These are phyloP conservation scores for Infundibulicybe gibba DNA, from an alignment of 768 basidiomycete species.

Conservation along the genomic window DNA sequence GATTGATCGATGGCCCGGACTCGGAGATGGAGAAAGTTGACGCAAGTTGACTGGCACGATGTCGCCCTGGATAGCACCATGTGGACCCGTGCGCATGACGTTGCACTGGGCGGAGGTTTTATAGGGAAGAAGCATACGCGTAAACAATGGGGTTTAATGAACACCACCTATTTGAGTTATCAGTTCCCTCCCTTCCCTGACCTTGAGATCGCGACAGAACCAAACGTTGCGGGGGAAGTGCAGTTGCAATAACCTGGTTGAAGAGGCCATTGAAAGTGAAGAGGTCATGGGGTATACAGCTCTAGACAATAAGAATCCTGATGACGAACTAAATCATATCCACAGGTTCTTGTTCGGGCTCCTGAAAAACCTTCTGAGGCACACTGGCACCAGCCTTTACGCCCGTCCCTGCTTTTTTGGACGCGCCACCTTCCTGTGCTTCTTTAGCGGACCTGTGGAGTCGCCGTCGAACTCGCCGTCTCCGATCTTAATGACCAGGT, in stretches of 20 bases:
- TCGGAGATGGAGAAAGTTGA: no score
- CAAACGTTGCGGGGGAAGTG: neutral
- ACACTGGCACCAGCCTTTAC: conserved; percentile 3
- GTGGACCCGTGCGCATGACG: no score
- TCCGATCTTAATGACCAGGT: conserved; percentile 57
- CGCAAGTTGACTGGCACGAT: no score
- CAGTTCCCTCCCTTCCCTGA: no score
- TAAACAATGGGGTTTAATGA: no score
- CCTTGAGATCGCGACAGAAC: no score
- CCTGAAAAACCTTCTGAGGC: conserved; percentile 27
- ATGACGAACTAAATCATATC: conserved; percentile 17
- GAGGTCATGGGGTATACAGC: neutral
- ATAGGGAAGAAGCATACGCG: no score
- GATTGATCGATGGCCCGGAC: no score
- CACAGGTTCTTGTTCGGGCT: conserved; percentile 41
- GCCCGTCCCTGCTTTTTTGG: conserved; percentile 1
- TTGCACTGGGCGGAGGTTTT: no score
- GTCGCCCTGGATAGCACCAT: no score
- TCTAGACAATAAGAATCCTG: neutral
- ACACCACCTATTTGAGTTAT: no score
- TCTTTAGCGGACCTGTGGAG: conserved; percentile 18
- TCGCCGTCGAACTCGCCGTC: conserved; percentile 52
- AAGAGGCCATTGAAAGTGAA: no score
- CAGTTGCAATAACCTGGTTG: neutral
- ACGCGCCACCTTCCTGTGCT: conserved; percentile 7